Conservation (phyloP, 1,139 yeast genomes). For the Saccharomyces uvarum region DNA sequence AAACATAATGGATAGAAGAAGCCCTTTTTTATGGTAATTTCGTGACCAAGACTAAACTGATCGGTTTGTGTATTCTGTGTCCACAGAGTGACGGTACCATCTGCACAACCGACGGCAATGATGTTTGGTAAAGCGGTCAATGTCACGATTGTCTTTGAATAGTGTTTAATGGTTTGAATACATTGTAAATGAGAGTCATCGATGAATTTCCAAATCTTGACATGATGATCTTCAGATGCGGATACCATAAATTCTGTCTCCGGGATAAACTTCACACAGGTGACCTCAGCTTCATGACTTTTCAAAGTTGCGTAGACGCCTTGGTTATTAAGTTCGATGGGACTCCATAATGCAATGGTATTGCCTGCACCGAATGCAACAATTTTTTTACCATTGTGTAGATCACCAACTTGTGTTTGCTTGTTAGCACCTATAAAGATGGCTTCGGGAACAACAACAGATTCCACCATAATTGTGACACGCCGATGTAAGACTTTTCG, state of each 20-base stretch:
- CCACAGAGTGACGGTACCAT: conserved; percentile 55
- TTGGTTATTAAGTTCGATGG: conserved; percentile 35
- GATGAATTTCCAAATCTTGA: conserved; percentile 51
- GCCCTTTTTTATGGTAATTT: conserved; percentile 36
- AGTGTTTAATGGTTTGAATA: conserved; percentile 36
- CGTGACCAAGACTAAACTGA: conserved; percentile 30
- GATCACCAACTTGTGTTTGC: conserved; percentile 62
- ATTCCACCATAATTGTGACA: conserved; percentile 5
- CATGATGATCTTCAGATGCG: conserved; percentile 55
- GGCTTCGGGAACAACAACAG: conserved; percentile 37
- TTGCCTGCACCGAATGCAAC: conserved; percentile 75
- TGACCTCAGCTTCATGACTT: conserved; percentile 49
- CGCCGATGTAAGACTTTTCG: background rate
- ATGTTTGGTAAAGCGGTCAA: conserved; percentile 32
- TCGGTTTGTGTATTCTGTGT: conserved; percentile 13
- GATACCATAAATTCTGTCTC: conserved; percentile 44
- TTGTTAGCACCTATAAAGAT: conserved; percentile 74
- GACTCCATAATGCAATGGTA: conserved; percentile 70
- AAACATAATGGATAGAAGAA: conserved; percentile 63
- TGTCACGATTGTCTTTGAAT: conserved; percentile 45
- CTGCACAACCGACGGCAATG: conserved; percentile 59
- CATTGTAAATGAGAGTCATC: conserved; percentile 19
- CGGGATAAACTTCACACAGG: conserved; percentile 53
- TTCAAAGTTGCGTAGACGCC: conserved; percentile 55
- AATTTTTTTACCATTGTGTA: conserved; percentile 34